These are phyloP conservation scores for Colletotrichum musae DNA, from an alignment of 2,329 filamentous ascomycete species.

Conservation along the genomic window DNA sequence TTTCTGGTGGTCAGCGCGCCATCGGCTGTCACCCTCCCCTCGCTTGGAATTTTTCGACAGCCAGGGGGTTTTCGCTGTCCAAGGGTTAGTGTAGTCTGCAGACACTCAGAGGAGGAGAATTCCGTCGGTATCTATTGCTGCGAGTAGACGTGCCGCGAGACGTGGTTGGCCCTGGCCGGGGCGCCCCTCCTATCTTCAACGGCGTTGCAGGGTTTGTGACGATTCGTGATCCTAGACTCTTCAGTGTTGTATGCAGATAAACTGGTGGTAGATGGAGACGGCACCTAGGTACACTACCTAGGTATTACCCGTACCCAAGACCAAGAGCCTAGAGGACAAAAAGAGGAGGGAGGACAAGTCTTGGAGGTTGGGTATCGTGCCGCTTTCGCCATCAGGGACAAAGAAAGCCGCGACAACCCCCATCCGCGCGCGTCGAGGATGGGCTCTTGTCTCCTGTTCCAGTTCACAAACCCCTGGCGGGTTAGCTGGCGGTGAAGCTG, in stretches of 20 bases:
- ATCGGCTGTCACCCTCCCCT: constrained; percentile 11
- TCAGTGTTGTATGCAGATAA: not conserved
- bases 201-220: not conserved
- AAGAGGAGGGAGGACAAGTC: not conserved
- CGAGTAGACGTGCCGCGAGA: not conserved
- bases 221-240: constrained; percentile 9
- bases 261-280: no score
- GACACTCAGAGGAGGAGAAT: not conserved
- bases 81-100: no score
- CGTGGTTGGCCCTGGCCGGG: constrained; percentile 3
- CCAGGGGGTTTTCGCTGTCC: constrained; percentile 4
- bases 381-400: not conserved
- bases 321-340: no score
- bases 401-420: not conserved
- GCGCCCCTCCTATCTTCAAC: not conserved
- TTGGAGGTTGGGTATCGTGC: not conserved
- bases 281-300: not conserved
- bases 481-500: not conserved
- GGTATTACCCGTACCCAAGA: no score
- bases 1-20: constrained; percentile 28
- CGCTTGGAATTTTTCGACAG: constrained; percentile 28
- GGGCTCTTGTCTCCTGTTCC: not conserved
- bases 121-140: constrained; percentile 1
- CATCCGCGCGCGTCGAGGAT: not conserved
- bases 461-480: not conserved